Evolutionary conservation across 345 rosid species (phyloP).

Genomic region (Salix koriyanagi): DNA sequence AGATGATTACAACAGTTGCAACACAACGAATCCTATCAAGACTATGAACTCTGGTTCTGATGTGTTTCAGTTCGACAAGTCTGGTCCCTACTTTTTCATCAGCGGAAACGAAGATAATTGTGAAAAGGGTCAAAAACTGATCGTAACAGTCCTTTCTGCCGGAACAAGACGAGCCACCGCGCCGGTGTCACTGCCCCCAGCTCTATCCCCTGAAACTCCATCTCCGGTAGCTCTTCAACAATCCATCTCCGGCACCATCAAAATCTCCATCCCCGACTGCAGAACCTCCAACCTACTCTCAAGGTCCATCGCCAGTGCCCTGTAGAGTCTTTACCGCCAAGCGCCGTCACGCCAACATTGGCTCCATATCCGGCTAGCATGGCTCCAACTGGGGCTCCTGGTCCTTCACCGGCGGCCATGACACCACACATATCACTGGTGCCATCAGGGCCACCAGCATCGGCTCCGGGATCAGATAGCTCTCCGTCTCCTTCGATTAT

Average conservation of each 20-base stretch:
- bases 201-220: not conserved
- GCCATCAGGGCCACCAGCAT: not conserved
- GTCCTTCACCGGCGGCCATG: not conserved
- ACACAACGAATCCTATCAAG: slow-evolving; percentile 30
- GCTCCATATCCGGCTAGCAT: not conserved
- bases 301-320: too few species aligned
- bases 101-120: slow-evolving; percentile 54
- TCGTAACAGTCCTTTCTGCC: slow-evolving; percentile 39
- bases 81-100: slow-evolving; percentile 60
- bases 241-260: not conserved
- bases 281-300: slow-evolving; percentile 4
- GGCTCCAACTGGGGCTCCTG: not conserved
- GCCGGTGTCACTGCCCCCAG: not conserved
- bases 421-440: not conserved
- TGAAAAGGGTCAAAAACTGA: slow-evolving; percentile 51
- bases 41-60: slow-evolving; percentile 34
- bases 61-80: slow-evolving; percentile 27
- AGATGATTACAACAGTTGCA: slow-evolving; percentile 51
- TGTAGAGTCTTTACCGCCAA: not conserved
- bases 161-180: slow-evolving; percentile 9
- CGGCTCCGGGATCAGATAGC: not conserved
- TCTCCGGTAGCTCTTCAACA: slow-evolving; percentile 10
- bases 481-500: not conserved
- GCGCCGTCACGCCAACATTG: not conserved
- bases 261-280: not conserved